Evolutionary conservation across 805 yeast species (phyloP).

Genomic region (Candida nitratophila): DNA sequence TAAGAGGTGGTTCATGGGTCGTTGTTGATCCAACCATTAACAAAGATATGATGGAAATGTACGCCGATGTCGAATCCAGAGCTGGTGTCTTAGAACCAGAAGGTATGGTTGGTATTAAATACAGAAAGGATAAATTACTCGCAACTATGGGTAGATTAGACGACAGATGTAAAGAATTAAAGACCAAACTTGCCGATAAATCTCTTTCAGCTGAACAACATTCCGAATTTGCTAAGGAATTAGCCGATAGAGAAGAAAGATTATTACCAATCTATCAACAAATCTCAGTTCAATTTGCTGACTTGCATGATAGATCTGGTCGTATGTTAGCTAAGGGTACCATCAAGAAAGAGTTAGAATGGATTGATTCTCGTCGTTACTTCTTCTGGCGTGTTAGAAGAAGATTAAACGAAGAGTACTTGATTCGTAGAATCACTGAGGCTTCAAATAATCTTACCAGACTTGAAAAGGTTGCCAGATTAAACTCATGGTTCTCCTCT

Average conservation of each 20-base stretch:
- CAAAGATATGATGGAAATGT: conserved; percentile 98
- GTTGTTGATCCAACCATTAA: conserved; percentile 98
- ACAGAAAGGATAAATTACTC: conserved; percentile 85
- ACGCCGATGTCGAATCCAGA: conserved; percentile 91
- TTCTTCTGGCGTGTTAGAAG: conserved; percentile 99
- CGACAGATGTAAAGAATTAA: conserved; percentile 60
- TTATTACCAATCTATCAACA: conserved; percentile 87
- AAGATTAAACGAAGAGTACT: conserved; percentile 87
- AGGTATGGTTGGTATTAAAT: conserved; percentile 98
- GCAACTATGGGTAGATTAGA: conserved; percentile 92
- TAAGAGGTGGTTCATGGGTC: conserved; percentile 99
- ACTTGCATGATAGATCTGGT: conserved; percentile 93
- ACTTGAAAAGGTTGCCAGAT: conserved; percentile 78
- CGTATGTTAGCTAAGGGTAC: conserved; percentile 96
- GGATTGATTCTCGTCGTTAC: conserved; percentile 86
- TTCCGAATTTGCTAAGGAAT: conserved; percentile 53
- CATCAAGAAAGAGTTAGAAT: conserved; percentile 76
- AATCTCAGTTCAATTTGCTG: conserved; percentile 93
- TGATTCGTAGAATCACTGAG: conserved; percentile 65
- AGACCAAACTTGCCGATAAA: conserved; percentile 47
- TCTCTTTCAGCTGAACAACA: conserved; percentile 57
- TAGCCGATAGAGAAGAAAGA: conserved; percentile 70
- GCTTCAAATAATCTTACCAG: conserved; percentile 42
- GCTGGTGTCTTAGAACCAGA: conserved; percentile 99
- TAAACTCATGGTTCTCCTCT: conserved; percentile 80